Conservation (phyloP, 371 early-diverging fungal species). For the Thermomucor indicae-seudaticae region DNA sequence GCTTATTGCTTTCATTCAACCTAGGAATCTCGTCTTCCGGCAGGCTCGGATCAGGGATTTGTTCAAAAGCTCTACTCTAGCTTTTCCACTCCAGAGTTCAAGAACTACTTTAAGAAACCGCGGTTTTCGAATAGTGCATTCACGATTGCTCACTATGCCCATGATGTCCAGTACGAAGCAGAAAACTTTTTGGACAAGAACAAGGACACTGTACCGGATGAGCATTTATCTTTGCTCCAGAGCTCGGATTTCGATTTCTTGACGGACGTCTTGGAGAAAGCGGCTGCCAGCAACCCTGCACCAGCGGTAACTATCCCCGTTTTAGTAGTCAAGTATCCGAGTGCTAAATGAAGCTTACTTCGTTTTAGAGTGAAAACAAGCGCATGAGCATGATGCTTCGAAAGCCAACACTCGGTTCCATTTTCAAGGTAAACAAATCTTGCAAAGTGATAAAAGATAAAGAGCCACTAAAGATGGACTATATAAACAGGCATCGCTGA, state of each 20-base stretch:
- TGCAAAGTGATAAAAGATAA: no score
- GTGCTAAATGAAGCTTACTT: not conserved
- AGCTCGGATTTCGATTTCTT: constrained; percentile 71
- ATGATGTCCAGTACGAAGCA: constrained; percentile 83
- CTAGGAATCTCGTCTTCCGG: constrained; percentile 85
- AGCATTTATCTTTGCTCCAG: constrained; percentile 73
- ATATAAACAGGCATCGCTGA: constrained; percentile 60
- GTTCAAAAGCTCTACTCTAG: constrained; percentile 81
- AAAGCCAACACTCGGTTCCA: constrained; percentile 88
- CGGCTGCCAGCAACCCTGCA: constrained; percentile 39
- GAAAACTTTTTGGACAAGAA: constrained; percentile 98
- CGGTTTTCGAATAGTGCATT: constrained; percentile 82
- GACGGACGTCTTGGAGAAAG: constrained; percentile 61
- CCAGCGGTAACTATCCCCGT: constrained; percentile 5
- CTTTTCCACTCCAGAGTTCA: constrained; percentile 62
- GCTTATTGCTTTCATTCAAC: not conserved
- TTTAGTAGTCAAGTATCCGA: not conserved
- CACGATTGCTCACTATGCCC: constrained; percentile 90
- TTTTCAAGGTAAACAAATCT: constrained; percentile 65
- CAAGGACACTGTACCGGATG: constrained; percentile 96
- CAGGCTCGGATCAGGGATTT: constrained; percentile 79
- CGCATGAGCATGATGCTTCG: constrained; percentile 48
- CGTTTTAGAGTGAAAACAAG: constrained; percentile 28
- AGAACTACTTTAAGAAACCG: constrained; percentile 85
- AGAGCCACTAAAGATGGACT: no score